These are phyloP conservation scores for Evernia prunastri DNA, from an alignment of 495 filamentous ascomycete species.

Conservation along the genomic window DNA sequence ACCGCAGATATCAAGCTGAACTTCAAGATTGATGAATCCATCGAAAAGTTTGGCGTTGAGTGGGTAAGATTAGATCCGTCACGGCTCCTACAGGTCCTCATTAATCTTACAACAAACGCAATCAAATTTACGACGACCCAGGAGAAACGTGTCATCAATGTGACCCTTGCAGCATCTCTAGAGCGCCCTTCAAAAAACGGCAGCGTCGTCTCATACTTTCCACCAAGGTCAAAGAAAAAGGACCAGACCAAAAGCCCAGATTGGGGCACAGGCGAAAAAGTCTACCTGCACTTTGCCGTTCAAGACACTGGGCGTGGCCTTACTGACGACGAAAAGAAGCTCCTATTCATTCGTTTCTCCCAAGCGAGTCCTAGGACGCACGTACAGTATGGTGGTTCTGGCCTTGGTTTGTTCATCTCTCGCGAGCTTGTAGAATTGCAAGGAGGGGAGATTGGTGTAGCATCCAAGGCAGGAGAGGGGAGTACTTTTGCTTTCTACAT, in stretches of 20 bases:
- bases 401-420: slow-evolving; percentile 77
- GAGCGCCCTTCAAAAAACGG: slow-evolving; percentile 43
- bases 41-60: slow-evolving; percentile 48
- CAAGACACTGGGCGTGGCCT: slow-evolving; percentile 74
- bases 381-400: slow-evolving; percentile 74
- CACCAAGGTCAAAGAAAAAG: slow-evolving; percentile 45
- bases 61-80: slow-evolving; percentile 68
- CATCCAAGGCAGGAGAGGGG: slow-evolving; percentile 61
- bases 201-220: slow-evolving; percentile 47
- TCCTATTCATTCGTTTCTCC: slow-evolving; percentile 74
- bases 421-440: slow-evolving; percentile 71
- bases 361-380: slow-evolving; percentile 75
- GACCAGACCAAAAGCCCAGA: slow-evolving; percentile 44
- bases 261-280: slow-evolving; percentile 61
- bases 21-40: slow-evolving; percentile 53
- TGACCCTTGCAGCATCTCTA: slow-evolving; percentile 61
- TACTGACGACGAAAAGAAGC: slow-evolving; percentile 62
- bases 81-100: slow-evolving; percentile 64
- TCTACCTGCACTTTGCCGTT: slow-evolving; percentile 68
- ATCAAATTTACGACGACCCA: slow-evolving; percentile 65
- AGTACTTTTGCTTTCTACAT: slow-evolving; percentile 86
- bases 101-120: slow-evolving; percentile 71
- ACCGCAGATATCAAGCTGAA: slow-evolving; percentile 60
- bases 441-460: slow-evolving; percentile 77
- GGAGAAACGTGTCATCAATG: slow-evolving; percentile 52